phyloP scores from a whole-genome alignment of 2,329 filamentous ascomycete species.

The Monosporascus sp. region DNA sequence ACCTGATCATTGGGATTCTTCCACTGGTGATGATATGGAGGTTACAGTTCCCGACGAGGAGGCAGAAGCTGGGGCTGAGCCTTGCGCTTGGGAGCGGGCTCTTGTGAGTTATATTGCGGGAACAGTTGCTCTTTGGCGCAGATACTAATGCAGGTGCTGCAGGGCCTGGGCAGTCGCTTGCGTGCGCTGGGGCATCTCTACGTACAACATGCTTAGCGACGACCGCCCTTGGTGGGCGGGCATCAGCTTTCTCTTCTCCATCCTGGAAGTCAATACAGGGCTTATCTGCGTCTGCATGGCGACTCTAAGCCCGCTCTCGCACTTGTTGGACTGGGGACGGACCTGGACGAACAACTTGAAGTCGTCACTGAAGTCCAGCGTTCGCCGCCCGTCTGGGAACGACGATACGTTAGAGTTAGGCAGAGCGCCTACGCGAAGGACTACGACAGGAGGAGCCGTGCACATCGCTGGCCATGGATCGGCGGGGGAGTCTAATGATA shows the following conservation, averaged over 20 bases:
- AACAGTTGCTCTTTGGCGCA: too few relatives aligned
- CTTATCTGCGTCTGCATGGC: slow-evolving; percentile 24
- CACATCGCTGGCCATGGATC: too few relatives aligned
- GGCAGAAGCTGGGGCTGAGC: slow-evolving; percentile 24
- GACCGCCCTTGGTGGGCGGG: slow-evolving; percentile 26
- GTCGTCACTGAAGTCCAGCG: too few relatives aligned
- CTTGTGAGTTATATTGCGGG: slow-evolving; percentile 12
- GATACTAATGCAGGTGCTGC: too few relatives aligned
- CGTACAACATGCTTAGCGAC: slow-evolving; percentile 22
- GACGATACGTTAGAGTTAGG: too few relatives aligned
- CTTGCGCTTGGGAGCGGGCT: slow-evolving; percentile 21
- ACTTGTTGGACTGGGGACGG: too few relatives aligned
- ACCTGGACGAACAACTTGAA: too few relatives aligned
- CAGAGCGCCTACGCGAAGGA: too few relatives aligned
- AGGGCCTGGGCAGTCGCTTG: slow-evolving; percentile 25
- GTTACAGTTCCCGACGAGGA: slow-evolving; percentile 18
- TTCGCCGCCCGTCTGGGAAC: too few relatives aligned
- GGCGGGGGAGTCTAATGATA: too few relatives aligned
- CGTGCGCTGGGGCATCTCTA: slow-evolving; percentile 23
- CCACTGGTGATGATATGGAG: slow-evolving; percentile 22
- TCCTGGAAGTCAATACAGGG: slow-evolving; percentile 25
- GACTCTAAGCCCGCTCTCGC: slow-evolving; percentile 18
- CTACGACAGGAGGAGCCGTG: too few relatives aligned
- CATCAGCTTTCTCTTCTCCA: slow-evolving; percentile 23
- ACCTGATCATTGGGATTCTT: slow-evolving; percentile 24